Evolutionary conservation across 2,329 filamentous ascomycete genomes (phyloP).

Genomic region (Colletotrichum siamense): DNA sequence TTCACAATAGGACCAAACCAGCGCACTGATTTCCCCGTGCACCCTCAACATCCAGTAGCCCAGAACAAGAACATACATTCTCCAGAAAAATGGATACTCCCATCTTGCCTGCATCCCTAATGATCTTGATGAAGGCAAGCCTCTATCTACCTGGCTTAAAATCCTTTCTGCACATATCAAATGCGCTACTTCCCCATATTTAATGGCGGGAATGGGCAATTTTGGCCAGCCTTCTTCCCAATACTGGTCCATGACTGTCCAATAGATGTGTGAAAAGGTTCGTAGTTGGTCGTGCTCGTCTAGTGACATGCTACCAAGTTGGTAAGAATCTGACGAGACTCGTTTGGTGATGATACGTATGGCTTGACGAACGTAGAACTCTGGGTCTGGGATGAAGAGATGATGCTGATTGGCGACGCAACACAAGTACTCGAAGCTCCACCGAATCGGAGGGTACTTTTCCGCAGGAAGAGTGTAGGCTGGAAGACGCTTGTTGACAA

Average conservation of each 20-base stretch:
- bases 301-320: accelerated
- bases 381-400: accelerated
- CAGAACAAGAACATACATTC: not conserved
- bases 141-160: accelerated
- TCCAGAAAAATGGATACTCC: not conserved
- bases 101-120: accelerated
- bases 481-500: not conserved
- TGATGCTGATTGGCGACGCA: not conserved
- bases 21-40: accelerated
- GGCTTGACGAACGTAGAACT: not conserved
- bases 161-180: accelerated
- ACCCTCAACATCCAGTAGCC: not conserved
- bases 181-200: not conserved
- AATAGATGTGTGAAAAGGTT: not conserved
- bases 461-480: not conserved
- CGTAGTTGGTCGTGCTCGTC: accelerated
- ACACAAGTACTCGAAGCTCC: not conserved
- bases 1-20: accelerated
- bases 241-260: not conserved
- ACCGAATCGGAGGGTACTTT: not conserved
- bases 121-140: accelerated
- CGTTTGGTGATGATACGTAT: accelerated
- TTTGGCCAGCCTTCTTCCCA: accelerated
- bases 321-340: accelerated
- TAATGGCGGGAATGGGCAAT: not conserved